phyloP scores from a whole-genome alignment of 148 eudicot species.

The Gaultheria prostrata region DNA sequence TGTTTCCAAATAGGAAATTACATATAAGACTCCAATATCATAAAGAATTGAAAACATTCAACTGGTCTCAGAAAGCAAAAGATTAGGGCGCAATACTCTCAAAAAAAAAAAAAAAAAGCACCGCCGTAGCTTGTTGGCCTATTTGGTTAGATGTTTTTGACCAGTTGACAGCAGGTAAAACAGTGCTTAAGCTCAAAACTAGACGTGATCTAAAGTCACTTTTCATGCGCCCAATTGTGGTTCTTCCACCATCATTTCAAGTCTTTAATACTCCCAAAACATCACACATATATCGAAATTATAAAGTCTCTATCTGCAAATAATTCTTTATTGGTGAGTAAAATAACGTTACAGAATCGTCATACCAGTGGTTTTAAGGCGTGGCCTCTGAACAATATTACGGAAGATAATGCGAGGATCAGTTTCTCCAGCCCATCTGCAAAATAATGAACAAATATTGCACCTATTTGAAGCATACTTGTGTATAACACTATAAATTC shows the following conservation, averaged over 20 bases:
- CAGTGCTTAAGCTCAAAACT: not conserved
- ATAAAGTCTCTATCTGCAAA: not conserved
- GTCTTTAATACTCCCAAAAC: not conserved
- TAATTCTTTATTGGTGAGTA: not conserved
- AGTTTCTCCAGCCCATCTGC: constrained; percentile 95
- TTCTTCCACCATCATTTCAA: not conserved
- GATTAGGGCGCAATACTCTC: not conserved
- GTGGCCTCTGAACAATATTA: constrained; percentile 95
- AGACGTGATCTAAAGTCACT: not conserved
- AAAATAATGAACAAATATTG: not conserved
- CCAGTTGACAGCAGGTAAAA: not conserved
- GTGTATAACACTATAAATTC: not conserved
- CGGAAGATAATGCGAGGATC: constrained; percentile 89
- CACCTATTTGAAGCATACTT: too few species aligned
- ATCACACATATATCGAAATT: not conserved
- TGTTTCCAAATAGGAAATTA: not conserved
- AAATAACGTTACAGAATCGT: too few species aligned
- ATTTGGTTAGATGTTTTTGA: not conserved
- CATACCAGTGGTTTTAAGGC: constrained; percentile 84
- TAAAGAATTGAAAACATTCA: not conserved
- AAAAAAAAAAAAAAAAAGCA: not conserved
- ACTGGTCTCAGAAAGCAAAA: not conserved
- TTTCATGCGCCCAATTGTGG: not conserved
- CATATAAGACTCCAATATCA: not conserved
- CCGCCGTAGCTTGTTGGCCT: not conserved